These are phyloP conservation scores for Mycena belliarum DNA, from an alignment of 768 basidiomycete species.

Conservation along the genomic window DNA sequence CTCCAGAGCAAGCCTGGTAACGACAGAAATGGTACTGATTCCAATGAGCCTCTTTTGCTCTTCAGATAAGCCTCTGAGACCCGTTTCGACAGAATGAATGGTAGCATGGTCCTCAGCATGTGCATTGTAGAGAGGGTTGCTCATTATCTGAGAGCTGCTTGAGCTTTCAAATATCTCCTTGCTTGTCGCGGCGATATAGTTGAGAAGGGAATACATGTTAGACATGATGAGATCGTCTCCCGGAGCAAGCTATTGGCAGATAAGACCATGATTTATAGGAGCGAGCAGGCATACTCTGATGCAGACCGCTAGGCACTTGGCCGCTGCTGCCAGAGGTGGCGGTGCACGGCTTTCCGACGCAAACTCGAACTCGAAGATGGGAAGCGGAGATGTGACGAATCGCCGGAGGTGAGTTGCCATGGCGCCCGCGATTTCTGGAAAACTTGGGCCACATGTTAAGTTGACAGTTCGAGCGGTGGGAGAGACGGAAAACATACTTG, in stretches of 20 bases:
- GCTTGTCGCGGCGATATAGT: slow-evolving; percentile 84
- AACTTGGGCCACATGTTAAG: slow-evolving; percentile 45
- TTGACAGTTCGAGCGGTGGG: background rate
- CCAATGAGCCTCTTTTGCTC: slow-evolving; percentile 85
- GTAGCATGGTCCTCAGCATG: slow-evolving; percentile 45
- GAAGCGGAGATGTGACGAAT: slow-evolving; percentile 85
- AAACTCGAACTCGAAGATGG: slow-evolving; percentile 87
- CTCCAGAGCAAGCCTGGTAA: slow-evolving; percentile 84
- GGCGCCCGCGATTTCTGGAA: slow-evolving; percentile 72
- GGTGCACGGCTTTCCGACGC: slow-evolving; percentile 71
- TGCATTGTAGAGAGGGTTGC: slow-evolving; percentile 41
- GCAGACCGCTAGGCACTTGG: slow-evolving; percentile 87
- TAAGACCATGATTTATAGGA: background rate
- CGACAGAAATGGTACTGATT: slow-evolving; percentile 90
- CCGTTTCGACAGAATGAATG: slow-evolving; percentile 60
- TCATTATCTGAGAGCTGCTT: slow-evolving; percentile 41
- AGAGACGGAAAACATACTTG: slow-evolving; percentile 51
- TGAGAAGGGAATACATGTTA: slow-evolving; percentile 94
- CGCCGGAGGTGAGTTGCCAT: slow-evolving; percentile 81
- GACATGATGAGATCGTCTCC: slow-evolving; percentile 91
- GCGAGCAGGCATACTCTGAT: slow-evolving; percentile 60
- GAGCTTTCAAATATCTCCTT: slow-evolving; percentile 67
- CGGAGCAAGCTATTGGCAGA: slow-evolving; percentile 63
- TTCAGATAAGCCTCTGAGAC: slow-evolving; percentile 69
- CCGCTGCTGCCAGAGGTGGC: slow-evolving; percentile 79